phyloP scores from a whole-genome alignment of 352 stramenopile species.

The Pythium graminicola region DNA sequence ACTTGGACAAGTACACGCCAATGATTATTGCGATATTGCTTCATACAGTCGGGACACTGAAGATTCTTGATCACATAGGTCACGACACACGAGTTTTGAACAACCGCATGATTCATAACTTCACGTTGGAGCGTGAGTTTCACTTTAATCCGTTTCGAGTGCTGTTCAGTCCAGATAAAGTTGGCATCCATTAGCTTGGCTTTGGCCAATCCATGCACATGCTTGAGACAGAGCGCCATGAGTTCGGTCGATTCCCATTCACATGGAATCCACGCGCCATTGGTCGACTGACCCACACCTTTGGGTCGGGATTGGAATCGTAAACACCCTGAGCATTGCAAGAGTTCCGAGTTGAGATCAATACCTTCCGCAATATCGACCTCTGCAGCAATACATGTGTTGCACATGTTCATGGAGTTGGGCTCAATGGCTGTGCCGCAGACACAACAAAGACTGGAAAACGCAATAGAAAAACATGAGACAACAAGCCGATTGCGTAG shows the following conservation, averaged over 20 bases:
- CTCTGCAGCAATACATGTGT: constrained; percentile 51
- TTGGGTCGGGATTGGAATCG: constrained; percentile 58
- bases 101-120: constrained; percentile 56
- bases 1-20: constrained; percentile 71
- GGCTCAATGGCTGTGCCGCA: constrained; percentile 56
- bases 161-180: constrained; percentile 80
- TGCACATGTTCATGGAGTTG: constrained; percentile 79
- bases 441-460: constrained; percentile 27
- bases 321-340: constrained; percentile 62
- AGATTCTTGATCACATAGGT: constrained; percentile 56
- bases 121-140: constrained; percentile 64
- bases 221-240: constrained; percentile 75
- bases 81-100: constrained; percentile 62
- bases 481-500: background rate
- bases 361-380: constrained; percentile 74
- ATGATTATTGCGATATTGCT: constrained; percentile 63
- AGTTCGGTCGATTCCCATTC: constrained; percentile 73
- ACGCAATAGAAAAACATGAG: background rate
- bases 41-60: constrained; percentile 69
- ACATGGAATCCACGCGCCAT: constrained; percentile 45
- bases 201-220: constrained; percentile 48
- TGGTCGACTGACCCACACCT: constrained; percentile 30
- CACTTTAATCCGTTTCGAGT: constrained; percentile 75
- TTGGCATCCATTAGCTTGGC: constrained; percentile 70
- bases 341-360: constrained; percentile 34